Evolutionary conservation across 352 stramenopile genomes (phyloP), one percentile per base, ranked within the genome.

Genomic region (Phytopythium mirpurense): DNA sequence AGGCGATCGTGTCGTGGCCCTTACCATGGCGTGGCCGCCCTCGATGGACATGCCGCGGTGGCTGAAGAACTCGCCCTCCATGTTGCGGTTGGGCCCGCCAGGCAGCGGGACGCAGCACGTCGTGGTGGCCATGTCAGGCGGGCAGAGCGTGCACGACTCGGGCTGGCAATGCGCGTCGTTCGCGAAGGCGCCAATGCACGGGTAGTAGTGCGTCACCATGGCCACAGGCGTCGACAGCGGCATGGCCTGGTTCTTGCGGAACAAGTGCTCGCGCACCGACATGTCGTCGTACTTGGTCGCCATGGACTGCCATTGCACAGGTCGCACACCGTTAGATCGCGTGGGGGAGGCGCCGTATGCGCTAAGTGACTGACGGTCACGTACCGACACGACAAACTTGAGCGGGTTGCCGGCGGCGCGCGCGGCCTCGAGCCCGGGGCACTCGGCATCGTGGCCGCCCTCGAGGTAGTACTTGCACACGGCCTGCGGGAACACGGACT

Each of bases 1-100:
- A n/a, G n/a, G n/a, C n/a, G n/a, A 14, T 41, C 18, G 35, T 9
- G 29, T 32, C 5, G 29, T 32, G 5, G 29, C 29, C 9, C 62
- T 35, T 80, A 86, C 81, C 82, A 92, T 90, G 1, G 77, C 78
- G 57, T 90, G 82, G 9, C 82, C 78, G 45, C 77, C 78, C 63
- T 90, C 82, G 51, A 90, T 88, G 18, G 77, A 88, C 74, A 90
- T 90, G 8, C 78, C 75, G 32, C 72, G 75, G 54, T 90, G 78
- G 46, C 73, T 87, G 63, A 89, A 89, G 62, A 88, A 92, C 52
- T 92, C 82, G 38, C 78, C 82, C 55, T 92, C 78, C 78, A 92
- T 90, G 65, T 92, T 92, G 51, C 73, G 75, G 47, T 86, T 90
- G 57, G 60, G 72, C 7, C 82, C 72, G 41, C 75, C 77, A 42